Evolutionary conservation across 768 basidiomycete species (phyloP), one percentile per base, ranked within the genome.

Genomic region (Tephrocybe sp.): DNA sequence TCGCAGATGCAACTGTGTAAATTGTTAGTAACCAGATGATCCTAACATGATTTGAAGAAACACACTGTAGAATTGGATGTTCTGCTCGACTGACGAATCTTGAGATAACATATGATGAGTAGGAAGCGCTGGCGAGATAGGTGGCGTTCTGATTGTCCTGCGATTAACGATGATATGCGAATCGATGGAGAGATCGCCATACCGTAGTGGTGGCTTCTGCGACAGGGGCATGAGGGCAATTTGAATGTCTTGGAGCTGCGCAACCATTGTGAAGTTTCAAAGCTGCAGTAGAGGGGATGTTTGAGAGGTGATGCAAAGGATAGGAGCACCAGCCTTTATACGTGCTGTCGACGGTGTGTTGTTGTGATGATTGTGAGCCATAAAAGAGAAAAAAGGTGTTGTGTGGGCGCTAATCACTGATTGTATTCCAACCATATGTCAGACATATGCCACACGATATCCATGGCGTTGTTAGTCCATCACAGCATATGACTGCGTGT

Each of bases 21-120:
- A n/a, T n/a, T n/a, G n/a, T n/a, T n/a, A n/a, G n/a, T n/a, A n/a
- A n/a, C n/a, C n/a, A n/a, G n/a, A n/a, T n/a, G n/a, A n/a, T n/a
- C n/a, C n/a, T n/a, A n/a, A n/a, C n/a, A n/a, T 15, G 48, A 30
- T 39, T 38, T 12, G 11, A 36, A 33, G 19, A 11, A 18, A 44
- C 51, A 31, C 18, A 53, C 57, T 51, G 47, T 50, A 55, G 16
- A 58, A 58, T 46, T 58, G 57, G 30, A 58, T 48, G 27, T 58
- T 58, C 10, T 45, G 31, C 4, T 11, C 3, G 21, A 22, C 1
- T 34, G 30, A 3, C 15, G 47, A 2, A n/a, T 15, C 22, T 12
- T 52, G 15, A 19, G 22, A 18, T 7, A 37, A 12, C 10, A 13
- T 25, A 8, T 5, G 13, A 22, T 13, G 33, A 11, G 18, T 27